Conservation (phyloP, 176 grass and related monocot genomes). For the Phoenix dactylifera region DNA sequence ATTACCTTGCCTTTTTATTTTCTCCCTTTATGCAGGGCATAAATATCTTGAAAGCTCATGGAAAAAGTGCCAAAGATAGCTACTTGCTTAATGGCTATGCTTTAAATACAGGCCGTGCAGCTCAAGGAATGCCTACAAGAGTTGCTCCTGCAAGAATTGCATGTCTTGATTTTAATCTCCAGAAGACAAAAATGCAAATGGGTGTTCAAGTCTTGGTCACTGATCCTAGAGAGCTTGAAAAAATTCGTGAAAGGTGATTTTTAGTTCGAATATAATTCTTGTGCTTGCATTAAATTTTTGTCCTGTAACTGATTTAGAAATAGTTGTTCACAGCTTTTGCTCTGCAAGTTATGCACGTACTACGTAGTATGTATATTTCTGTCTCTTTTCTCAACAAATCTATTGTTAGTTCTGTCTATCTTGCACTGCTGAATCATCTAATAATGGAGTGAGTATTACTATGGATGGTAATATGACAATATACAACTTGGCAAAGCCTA, state of each 20-base stretch:
- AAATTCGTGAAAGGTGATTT: conserved; percentile 67
- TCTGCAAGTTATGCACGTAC: no score
- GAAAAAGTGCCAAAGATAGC: conserved; percentile 67
- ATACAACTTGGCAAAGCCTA: no score
- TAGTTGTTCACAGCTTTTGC: no score
- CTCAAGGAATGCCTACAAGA: conserved; percentile 89
- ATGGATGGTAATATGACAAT: no score
- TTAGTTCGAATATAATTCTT: neutral
- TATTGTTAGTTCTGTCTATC: no score
- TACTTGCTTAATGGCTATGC: conserved; percentile 85
- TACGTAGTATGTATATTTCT: no score
- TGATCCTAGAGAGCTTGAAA: conserved; percentile 89
- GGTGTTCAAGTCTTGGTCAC: conserved; percentile 84
- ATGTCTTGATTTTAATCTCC: conserved; percentile 91
- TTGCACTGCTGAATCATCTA: no score
- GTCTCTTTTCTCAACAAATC: no score
- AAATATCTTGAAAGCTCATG: conserved; percentile 92
- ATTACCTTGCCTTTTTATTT: neutral
- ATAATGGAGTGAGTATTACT: no score
- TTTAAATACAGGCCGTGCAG: conserved; percentile 71
- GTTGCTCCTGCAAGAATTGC: conserved; percentile 71
- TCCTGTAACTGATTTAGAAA: no score
- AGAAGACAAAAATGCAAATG: conserved; percentile 95
- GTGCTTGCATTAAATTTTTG: neutral
- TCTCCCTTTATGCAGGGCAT: conserved; percentile 40